Base-by-base conservation (phyloP, 495 filamentous ascomycete species). In the Penicillium pulvis region DNA sequence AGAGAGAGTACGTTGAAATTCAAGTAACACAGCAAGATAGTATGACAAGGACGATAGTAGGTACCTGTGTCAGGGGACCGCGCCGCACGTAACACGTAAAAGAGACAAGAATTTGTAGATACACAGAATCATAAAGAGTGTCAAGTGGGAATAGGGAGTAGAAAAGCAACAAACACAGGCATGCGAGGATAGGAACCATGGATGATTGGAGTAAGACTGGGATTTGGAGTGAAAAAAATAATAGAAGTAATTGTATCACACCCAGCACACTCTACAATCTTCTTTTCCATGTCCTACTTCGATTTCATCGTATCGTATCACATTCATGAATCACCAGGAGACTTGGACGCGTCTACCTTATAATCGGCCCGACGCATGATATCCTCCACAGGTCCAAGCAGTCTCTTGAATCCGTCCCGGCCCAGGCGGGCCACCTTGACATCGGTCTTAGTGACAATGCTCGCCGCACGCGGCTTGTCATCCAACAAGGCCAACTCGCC, bases 391-490 rank as follows among this genome's bases (percentile, higher is more conserved):
- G 94, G 92, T 2, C 94, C 94, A 48, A 98, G 77, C 65, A 98
- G 77, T 63, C 94, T 81, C 81, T 96, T 93, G 74, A 98, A 98
- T 5, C 92, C 95, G 62, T 90, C 90, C 63, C 97, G 96, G 26
- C 92, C 93, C 30, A 98, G 74, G 31, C 86, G 90, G 19, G 94
- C 95, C n/a, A 98, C 91, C 76, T 97, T 98, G 67, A 96, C 90
- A 11, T 81, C 75, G 0, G 87, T 91, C 63, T 81, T 81, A 50
- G 88, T 87, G 23, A 93, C 77, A 51, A 98, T 88, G 65, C 87
- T 96, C 3, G 94, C 94, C n/a, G 93, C 93, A 51, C 94, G 87
- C 0, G 94, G 94, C 56, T 90, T 89, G 64, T 98, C 93, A 62
- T 98, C 93, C 61, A 98, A 76, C 66, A 98, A 75, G 9, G 94